These are phyloP conservation scores for Dillenia turbinata DNA, from an alignment of 164 flowering plant genomes.

Conservation along the genomic window DNA sequence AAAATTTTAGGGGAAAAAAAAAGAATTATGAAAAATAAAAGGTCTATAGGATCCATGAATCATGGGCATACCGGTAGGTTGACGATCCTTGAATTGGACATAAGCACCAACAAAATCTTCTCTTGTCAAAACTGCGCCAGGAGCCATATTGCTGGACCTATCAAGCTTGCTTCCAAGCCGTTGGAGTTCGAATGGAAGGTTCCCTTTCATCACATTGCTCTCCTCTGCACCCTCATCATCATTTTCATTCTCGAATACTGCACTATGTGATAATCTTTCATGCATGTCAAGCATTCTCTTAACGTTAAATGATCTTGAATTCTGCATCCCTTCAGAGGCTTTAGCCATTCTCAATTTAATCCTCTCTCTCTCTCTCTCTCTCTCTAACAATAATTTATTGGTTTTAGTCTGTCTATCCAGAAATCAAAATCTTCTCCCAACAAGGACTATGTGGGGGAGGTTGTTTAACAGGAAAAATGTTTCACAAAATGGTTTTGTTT, in stretches of 20 bases:
- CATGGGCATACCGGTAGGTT: slow-evolving; percentile 22
- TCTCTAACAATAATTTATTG: too few relatives aligned
- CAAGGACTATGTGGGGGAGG: too few relatives aligned
- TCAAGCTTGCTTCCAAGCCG: slow-evolving; percentile 15
- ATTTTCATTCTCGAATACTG: slow-evolving; percentile 19
- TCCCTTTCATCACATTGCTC: slow-evolving; percentile 12
- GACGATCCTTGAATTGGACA: slow-evolving; percentile 11
- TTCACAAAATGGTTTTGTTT: too few relatives aligned
- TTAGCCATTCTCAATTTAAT: slow-evolving; percentile 35
- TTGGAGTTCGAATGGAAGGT: slow-evolving; percentile 13
- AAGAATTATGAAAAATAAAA: too few relatives aligned
- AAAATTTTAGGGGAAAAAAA: too few relatives aligned
- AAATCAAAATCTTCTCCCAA: too few relatives aligned
- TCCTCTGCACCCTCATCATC: slow-evolving; percentile 19
- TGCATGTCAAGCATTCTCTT: slow-evolving; percentile 34
- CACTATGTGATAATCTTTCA: slow-evolving; percentile 25
- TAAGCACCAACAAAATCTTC: slow-evolving; percentile 12
- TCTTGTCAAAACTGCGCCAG: slow-evolving; percentile 19
- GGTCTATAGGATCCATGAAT: neutral
- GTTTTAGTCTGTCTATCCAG: too few relatives aligned
- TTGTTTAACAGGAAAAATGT: too few relatives aligned
- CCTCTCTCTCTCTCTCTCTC: neutral
- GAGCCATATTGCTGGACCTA: slow-evolving; percentile 15
- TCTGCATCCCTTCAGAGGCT: slow-evolving; percentile 27
- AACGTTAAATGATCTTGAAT: slow-evolving; percentile 21